Evolutionary conservation across 2,329 filamentous ascomycete species (phyloP).

Genomic region (Nemania abortiva): DNA sequence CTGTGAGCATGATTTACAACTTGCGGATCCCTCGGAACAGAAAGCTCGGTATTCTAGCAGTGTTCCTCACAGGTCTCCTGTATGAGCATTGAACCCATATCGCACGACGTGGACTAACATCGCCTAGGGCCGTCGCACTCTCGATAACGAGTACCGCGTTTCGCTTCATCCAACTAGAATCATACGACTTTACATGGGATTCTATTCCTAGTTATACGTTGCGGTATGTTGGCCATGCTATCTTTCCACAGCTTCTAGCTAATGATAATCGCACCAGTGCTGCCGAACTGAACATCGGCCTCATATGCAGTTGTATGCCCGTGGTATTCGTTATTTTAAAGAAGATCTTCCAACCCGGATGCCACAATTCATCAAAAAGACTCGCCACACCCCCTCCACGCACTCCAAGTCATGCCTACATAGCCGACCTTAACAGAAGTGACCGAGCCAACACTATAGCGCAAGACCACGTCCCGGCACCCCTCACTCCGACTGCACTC

Average conservation of each 20-base stretch:
- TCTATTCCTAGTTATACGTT: slow-evolving; percentile 38
- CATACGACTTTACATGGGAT: slow-evolving; percentile 43
- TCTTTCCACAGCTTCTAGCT: neutral
- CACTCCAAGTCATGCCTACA: slow-evolving; percentile 35
- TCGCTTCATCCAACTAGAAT: slow-evolving; percentile 37
- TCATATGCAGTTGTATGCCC: slow-evolving; percentile 38
- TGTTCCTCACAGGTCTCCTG: slow-evolving; percentile 44
- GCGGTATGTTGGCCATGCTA: slow-evolving; percentile 25
- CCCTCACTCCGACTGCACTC: neutral
- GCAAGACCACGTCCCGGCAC: neutral
- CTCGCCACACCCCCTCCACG: slow-evolving; percentile 13
- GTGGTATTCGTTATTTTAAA: slow-evolving; percentile 35
- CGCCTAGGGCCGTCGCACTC: slow-evolving; percentile 34
- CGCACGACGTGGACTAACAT: slow-evolving; percentile 17
- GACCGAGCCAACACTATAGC: neutral
- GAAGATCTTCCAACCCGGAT: slow-evolving; percentile 17
- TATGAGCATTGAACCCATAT: slow-evolving; percentile 20
- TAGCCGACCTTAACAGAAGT: slow-evolving; percentile 21
- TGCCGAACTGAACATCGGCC: slow-evolving; percentile 39
- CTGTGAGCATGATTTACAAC: slow-evolving; percentile 36
- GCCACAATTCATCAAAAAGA: neutral
- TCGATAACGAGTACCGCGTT: slow-evolving; percentile 40
- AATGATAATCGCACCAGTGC: slow-evolving; percentile 21
- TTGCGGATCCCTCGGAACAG: slow-evolving; percentile 33
- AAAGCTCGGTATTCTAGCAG: slow-evolving; percentile 38